Evolutionary conservation across 1,284 basidiomycete species (phyloP).

Genomic region (Ceratobasidium sp.): DNA sequence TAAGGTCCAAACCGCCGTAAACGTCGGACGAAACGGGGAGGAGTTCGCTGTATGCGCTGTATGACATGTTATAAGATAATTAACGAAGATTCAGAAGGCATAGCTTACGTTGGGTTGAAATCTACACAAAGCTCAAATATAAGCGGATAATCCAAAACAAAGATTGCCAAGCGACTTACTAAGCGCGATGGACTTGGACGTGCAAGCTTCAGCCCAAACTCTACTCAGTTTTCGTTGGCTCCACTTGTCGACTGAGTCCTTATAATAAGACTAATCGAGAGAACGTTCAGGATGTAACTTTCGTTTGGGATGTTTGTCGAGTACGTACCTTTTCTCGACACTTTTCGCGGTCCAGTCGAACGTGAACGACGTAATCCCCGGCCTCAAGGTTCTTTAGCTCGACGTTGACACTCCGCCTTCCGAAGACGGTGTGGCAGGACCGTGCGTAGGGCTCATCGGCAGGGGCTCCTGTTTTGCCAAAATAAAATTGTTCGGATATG

Average conservation of each 20-base stretch:
- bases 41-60: background rate
- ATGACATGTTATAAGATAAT: background rate
- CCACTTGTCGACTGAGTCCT: constrained; percentile 12
- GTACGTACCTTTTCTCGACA: constrained; percentile 20
- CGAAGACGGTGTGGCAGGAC: constrained; percentile 56
- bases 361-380: constrained; percentile 68
- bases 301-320: no score
- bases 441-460: constrained; percentile 56
- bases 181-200: constrained; percentile 8
- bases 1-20: constrained; percentile 29
- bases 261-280: constrained; percentile 19
- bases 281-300: background rate
- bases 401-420: constrained; percentile 60
- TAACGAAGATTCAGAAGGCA: background rate
- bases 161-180: constrained; percentile 13
- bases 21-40: constrained; percentile 3
- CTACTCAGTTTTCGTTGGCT: constrained; percentile 38
- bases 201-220: constrained; percentile 5
- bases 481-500: no score
- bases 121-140: background rate
- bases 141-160: background rate
- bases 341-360: constrained; percentile 59
- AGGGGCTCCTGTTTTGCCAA: background rate
- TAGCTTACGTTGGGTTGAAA: constrained; percentile 25
- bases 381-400: constrained; percentile 60